Evolutionary conservation across 129 eudicot species (phyloP).

Genomic region (Mikania micrantha): DNA sequence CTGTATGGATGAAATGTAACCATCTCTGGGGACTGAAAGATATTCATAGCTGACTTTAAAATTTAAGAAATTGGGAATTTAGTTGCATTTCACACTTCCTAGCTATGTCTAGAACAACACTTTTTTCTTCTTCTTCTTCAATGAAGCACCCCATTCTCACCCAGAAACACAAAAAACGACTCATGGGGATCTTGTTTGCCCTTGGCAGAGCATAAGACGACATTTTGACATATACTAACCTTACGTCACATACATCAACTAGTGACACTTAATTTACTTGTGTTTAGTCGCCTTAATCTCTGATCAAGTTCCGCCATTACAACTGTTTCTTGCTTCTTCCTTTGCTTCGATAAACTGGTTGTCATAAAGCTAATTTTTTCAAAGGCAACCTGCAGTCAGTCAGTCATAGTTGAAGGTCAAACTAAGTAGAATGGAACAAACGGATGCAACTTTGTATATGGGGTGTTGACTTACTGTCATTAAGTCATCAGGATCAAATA

Average conservation of each 20-base stretch:
- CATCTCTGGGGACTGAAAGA: background rate
- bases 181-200: constrained; percentile 25
- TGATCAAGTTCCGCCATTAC: constrained; percentile 94
- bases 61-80: constrained; percentile 5
- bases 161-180: constrained; percentile 27
- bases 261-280: constrained; percentile 26
- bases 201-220: constrained; percentile 18
- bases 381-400: constrained; percentile 64
- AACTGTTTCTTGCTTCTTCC: constrained; percentile 95
- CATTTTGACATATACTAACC: constrained; percentile 15
- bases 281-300: constrained; percentile 72
- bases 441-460: background rate
- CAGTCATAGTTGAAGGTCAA: background rate
- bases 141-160: constrained; percentile 28
- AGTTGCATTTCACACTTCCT: constrained; percentile 22
- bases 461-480: constrained; percentile 46
- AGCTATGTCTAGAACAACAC: constrained; percentile 14
- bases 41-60: background rate
- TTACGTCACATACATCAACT: constrained; percentile 14
- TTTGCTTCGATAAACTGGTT: constrained; percentile 71
- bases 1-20: background rate
- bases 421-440: background rate
- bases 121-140: constrained; percentile 23
- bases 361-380: constrained; percentile 74
- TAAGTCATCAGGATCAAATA: constrained; percentile 87